Base-by-base conservation (phyloP, 768 basidiomycete species). In the Lactifluus pinguis region DNA sequence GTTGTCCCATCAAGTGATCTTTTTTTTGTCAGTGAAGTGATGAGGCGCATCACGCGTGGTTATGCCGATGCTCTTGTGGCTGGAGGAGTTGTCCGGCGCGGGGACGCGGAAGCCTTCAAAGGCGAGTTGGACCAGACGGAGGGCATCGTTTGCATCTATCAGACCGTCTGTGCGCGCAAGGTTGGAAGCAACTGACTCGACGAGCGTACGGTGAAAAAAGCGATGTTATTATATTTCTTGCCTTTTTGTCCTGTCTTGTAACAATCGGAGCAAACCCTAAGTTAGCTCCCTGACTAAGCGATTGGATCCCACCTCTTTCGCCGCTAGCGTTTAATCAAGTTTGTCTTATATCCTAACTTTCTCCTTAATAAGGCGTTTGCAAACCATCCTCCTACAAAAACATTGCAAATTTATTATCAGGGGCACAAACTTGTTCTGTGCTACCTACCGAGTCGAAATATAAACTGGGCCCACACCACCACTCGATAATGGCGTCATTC, bases 401-500 rank as follows among this genome's bases (percentile, higher is more conserved):
- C 38, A 19, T 45, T 9, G n/a, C 19, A 45, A 17, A 9, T 9
- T 19, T 19, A 45, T 17, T 42, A 15, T 5, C 41, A 42, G 15
- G 41, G 6, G 7, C 41, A 17, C 7, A 44, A n/a, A 8, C 44
- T 19, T 8, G 2, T 19, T 25, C 44, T 44, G n/a, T 19, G 15
- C n/a, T 19, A 49, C 21, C 47, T 11, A 21, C 13, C 14, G 11
- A 49, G 29, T 25, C 8, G 9, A 47, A 21, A 49, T 21, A 13
- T 34, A 17, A 25, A 19, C 19, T 7, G 10, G 5, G 6, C 15
- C 30, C 8, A 17, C n/a, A 17, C 7, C 11, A 9, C 44, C 14
- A 0, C 41, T 30, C 29, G 9, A 4, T 3, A 25, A 66, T 66
- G 65, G 49, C 67, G 3, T 49, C 59, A 6, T 82, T 85, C 68